Evolutionary conservation across 116 monocot species (phyloP), one percentile per base, ranked within the genome.

Genomic region (Papilionanthe hybrid): DNA sequence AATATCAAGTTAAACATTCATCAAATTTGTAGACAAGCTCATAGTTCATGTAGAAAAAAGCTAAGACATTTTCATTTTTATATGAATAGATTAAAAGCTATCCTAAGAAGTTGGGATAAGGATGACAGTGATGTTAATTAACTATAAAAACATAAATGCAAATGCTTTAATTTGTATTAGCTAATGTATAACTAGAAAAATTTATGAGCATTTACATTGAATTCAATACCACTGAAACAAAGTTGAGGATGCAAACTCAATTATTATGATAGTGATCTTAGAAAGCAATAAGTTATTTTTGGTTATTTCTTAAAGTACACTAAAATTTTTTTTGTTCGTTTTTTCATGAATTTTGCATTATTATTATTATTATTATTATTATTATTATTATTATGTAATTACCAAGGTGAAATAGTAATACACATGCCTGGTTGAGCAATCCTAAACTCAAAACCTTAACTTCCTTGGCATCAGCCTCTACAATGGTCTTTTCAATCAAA

Each of bases 361-460:
- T 23, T 23, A 11, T 65, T 27, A n/a, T n/a, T n/a, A n/a, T n/a
- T n/a, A 3, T 58, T 58, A 0, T 19, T 18, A n/a, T n/a, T n/a
- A n/a, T n/a, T n/a, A n/a, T n/a, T n/a, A n/a, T n/a, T n/a, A n/a
- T n/a, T n/a, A n/a, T n/a, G n/a, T 9, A 65, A 65, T 25, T 65
- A 10, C 10, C 65, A 27, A 27, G 10, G 27, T 27, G 11, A 37
- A 60, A 15, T 15, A 77, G 18, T 6, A 77, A 4, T 68, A 9
- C 28, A 9, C 71, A 19, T 86, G 30, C 92, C 90, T 90, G 88
- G 80, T 92, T 92, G 72, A 86, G 80, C 2, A 92, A 88, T 32
- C 86, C 90, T 83, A 92, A 75, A 78, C 85, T 90, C 71, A 92
- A 42, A 81, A 88, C 90, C 86, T 85, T 88, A 56, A 88, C 85